phyloP scores from a whole-genome alignment of 768 basidiomycete genomes.

The Termitomyces sp. region DNA sequence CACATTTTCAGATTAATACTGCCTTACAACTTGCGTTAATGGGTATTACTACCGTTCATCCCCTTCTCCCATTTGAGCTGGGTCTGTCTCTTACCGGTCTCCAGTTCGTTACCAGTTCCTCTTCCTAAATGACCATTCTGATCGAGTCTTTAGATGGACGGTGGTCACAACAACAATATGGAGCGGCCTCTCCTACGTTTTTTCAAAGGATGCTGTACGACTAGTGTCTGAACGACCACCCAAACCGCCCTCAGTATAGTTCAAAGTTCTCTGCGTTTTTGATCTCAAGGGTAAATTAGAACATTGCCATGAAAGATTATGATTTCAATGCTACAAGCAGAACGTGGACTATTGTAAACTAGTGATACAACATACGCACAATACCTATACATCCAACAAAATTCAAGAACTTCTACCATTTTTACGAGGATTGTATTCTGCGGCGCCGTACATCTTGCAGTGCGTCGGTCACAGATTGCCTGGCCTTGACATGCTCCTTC shows the following conservation, averaged over 20 bases:
- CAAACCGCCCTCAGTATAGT: constrained; percentile 22
- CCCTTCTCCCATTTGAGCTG: constrained; percentile 66
- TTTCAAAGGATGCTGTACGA: constrained; percentile 71
- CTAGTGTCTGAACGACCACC: constrained; percentile 40
- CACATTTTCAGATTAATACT: constrained; percentile 71
- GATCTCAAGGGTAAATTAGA: not conserved
- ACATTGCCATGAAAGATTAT: not conserved
- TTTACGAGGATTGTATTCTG: constrained; percentile 28
- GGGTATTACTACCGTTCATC: constrained; percentile 84
- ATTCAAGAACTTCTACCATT: constrained; percentile 1
- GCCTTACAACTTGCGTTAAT: constrained; percentile 88
- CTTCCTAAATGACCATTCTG: constrained; percentile 1
- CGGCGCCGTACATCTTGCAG: constrained; percentile 66
- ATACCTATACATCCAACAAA: constrained; percentile 6
- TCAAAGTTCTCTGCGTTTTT: not conserved
- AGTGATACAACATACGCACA: constrained; percentile 8
- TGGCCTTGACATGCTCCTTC: constrained; percentile 59
- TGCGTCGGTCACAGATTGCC: constrained; percentile 60
- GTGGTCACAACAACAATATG: constrained; percentile 91
- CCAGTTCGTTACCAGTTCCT: constrained; percentile 55
- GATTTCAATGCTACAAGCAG: constrained; percentile 4
- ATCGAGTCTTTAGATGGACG: constrained; percentile 52
- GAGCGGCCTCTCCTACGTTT: constrained; percentile 84
- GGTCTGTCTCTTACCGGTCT: constrained; percentile 54
- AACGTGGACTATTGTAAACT: not conserved